Conservation (phyloP, 2,329 filamentous ascomycete genomes). For the Stachybotrys chartarum region DNA sequence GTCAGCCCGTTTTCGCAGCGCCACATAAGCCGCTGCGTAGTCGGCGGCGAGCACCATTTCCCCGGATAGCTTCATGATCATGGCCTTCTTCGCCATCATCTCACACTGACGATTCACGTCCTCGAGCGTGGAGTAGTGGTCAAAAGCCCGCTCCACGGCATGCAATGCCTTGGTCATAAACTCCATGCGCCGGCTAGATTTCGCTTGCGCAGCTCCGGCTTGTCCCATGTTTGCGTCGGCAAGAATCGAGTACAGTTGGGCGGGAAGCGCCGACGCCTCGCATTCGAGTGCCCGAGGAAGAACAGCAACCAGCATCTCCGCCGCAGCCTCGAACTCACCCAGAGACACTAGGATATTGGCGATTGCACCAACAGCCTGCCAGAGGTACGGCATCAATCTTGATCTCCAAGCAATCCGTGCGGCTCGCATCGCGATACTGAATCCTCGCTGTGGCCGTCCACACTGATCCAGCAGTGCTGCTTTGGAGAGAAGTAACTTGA, state of each 20-base stretch:
- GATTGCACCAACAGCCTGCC: conserved; percentile 63
- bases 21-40: conserved; percentile 58
- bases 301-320: conserved; percentile 56
- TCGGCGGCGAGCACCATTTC: conserved; percentile 58
- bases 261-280: conserved; percentile 54
- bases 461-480: conserved; percentile 61
- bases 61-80: conserved; percentile 63
- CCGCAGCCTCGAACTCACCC: conserved; percentile 62
- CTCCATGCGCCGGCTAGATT: conserved; percentile 42
- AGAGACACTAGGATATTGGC: conserved; percentile 62
- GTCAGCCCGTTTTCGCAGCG: conserved; percentile 38
- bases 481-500: conserved; percentile 68
- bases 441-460: conserved; percentile 64
- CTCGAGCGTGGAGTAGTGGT: conserved; percentile 58
- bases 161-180: conserved; percentile 51
- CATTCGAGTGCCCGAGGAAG: conserved; percentile 73
- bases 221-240: conserved; percentile 75
- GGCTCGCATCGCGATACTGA: conserved; percentile 70
- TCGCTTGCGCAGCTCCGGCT: conserved; percentile 46
- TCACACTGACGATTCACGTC: conserved; percentile 64
- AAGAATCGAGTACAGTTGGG: conserved; percentile 60
- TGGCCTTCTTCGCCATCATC: conserved; percentile 75
- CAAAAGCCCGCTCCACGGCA: conserved; percentile 56
- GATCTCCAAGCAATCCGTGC: conserved; percentile 66
- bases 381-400: conserved; percentile 61